Evolutionary conservation across 2,329 filamentous ascomycete species (phyloP).

Genomic region (Aspergillus terreus): DNA sequence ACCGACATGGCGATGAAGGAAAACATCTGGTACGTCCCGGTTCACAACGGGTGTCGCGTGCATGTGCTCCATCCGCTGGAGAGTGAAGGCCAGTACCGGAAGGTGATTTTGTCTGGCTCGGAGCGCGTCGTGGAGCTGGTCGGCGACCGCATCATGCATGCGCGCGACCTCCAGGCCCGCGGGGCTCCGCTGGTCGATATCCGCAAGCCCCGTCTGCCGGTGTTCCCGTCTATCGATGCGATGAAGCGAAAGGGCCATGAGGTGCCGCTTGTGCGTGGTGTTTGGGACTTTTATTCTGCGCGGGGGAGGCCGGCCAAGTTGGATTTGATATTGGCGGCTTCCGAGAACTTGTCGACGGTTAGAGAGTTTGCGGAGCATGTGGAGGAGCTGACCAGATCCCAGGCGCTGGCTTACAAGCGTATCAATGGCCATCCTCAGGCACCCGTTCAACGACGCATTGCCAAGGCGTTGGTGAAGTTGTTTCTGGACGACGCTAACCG

Average conservation of each 20-base stretch:
- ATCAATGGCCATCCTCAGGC: not conserved
- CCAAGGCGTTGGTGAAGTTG: constrained; percentile 23
- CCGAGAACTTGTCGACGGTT: constrained; percentile 20
- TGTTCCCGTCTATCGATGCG: constrained; percentile 25
- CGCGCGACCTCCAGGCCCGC: constrained; percentile 19
- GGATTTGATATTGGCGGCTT: constrained; percentile 12
- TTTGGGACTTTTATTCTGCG: constrained; percentile 21
- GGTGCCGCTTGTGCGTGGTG: constrained; percentile 28
- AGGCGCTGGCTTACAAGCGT: constrained; percentile 9
- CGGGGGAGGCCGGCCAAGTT: constrained; percentile 6
- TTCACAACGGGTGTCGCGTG: constrained; percentile 37
- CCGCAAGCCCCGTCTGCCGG: constrained; percentile 24
- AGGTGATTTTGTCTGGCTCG: constrained; percentile 33
- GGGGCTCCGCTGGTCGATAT: constrained; percentile 29
- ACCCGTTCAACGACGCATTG: constrained; percentile 14
- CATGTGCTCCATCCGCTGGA: constrained; percentile 30
- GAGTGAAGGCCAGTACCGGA: constrained; percentile 30
- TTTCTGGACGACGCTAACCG: constrained; percentile 30
- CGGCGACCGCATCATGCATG: constrained; percentile 22
- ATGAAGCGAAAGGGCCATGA: constrained; percentile 19
- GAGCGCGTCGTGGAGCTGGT: constrained; percentile 30
- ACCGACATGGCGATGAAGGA: constrained; percentile 28
- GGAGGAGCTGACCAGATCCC: constrained; percentile 30
- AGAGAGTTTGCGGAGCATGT: constrained; percentile 38
- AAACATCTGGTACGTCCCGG: constrained; percentile 34